A percentile compares a stretch with the other conserved stretches of the same genome.
Conservation (phyloP, 345 rosid genomes). For the Citropsis articulata region DNA sequence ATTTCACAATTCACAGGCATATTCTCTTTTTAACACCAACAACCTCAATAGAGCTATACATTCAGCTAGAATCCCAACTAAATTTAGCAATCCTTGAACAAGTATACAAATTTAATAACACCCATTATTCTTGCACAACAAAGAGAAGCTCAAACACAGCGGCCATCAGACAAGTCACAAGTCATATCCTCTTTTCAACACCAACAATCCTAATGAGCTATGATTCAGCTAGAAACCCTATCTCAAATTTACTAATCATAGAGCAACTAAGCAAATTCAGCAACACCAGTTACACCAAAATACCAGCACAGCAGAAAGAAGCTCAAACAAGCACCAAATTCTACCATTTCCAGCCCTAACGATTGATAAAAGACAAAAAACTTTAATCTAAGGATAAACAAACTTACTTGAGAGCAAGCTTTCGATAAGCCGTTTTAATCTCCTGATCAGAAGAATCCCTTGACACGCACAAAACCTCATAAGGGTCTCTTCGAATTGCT, state of each 20-base stretch:
- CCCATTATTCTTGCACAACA: slow-evolving; percentile 3
- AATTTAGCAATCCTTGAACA: not conserved
- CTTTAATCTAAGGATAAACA: not conserved
- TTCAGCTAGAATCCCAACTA: slow-evolving; percentile 2
- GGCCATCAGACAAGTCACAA: not conserved
- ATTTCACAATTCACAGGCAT: not conserved
- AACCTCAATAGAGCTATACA: slow-evolving; percentile 5
- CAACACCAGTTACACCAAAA: slow-evolving; percentile 7
- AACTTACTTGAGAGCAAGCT: slow-evolving; percentile 93
- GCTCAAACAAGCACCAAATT: not conserved
- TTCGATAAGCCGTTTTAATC: slow-evolving; percentile 90
- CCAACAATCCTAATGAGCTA: slow-evolving; percentile 10
- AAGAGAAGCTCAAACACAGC: not conserved
- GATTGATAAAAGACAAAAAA: not conserved
- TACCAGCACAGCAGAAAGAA: not conserved
- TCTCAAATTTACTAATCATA: not conserved
- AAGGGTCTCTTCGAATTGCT: slow-evolving; percentile 70
- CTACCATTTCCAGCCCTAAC: not conserved
- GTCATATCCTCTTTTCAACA: not conserved
- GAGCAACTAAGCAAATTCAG: not conserved
- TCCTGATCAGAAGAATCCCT: slow-evolving; percentile 91
- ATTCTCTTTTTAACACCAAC: not conserved
- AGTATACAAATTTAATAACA: not conserved
- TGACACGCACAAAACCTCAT: slow-evolving; percentile 84
- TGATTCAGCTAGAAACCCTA: slow-evolving; percentile 6